phyloP scores from a whole-genome alignment of 345 rosid genomes.

The Bretschneidera sinensis region DNA sequence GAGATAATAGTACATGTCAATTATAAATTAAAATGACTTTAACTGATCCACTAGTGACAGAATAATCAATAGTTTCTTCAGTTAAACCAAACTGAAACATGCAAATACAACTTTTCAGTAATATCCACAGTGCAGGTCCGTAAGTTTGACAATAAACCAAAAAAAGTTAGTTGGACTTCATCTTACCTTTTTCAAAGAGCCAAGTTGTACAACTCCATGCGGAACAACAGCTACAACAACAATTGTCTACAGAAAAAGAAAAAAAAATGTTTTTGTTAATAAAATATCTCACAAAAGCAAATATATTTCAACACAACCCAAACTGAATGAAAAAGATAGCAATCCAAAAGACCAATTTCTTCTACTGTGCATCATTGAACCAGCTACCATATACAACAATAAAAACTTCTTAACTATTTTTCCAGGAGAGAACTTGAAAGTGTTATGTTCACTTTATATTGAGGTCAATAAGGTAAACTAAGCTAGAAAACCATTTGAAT shows the following conservation, averaged over 20 bases:
- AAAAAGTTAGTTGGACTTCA: neutral
- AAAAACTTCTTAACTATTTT: no score
- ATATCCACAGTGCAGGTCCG: neutral
- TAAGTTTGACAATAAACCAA: no score
- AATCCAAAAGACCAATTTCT: neutral
- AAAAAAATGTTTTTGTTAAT: neutral
- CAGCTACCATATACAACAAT: no score
- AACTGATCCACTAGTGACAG: no score
- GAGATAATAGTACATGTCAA: no score
- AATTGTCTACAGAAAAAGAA: constrained; percentile 51
- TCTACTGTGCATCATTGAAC: no score
- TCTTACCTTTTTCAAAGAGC: constrained; percentile 72
- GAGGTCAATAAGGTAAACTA: no score
- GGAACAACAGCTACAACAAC: constrained; percentile 70
- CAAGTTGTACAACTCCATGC: constrained; percentile 87
- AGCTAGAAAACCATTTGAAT: no score
- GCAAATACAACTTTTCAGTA: neutral
- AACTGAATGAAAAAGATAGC: neutral
- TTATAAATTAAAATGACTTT: no score
- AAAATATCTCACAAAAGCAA: constrained; percentile 2
- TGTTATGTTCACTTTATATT: no score
- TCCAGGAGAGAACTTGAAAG: no score
- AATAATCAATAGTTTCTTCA: neutral
- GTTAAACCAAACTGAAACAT: neutral
- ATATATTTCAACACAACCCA: neutral